phyloP scores from a whole-genome alignment of 1,139 yeast species.

The Candida gigantensis region DNA sequence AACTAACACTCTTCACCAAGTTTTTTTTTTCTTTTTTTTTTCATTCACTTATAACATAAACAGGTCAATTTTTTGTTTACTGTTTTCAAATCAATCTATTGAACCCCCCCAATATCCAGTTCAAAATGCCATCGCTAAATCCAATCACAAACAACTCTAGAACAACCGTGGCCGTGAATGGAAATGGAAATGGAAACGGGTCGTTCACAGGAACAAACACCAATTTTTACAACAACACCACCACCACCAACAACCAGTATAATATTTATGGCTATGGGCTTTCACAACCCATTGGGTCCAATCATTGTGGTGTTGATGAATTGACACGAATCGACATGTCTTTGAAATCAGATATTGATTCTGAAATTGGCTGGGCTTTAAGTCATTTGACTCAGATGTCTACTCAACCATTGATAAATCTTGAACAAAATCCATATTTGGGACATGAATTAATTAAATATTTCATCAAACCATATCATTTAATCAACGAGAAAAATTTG shows the following conservation, averaged over 20 bases:
- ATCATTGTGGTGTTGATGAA: constrained; percentile 57
- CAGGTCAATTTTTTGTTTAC: constrained; percentile 1
- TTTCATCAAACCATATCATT: constrained; percentile 35
- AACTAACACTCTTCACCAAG: too few relatives aligned
- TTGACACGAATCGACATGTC: constrained; percentile 64
- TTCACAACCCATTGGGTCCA: constrained; percentile 39
- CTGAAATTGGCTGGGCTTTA: constrained; percentile 69
- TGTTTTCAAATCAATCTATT: background rate
- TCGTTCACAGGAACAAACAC: background rate
- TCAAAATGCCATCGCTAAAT: constrained; percentile 5
- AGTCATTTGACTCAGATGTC: constrained; percentile 60
- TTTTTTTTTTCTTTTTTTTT: background rate
- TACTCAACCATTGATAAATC: constrained; percentile 48
- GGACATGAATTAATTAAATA: constrained; percentile 52
- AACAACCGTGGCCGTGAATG: constrained; percentile 19
- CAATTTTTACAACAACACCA: too few relatives aligned
- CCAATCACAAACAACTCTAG: constrained; percentile 24
- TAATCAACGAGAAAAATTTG: constrained; percentile 27
- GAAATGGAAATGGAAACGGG: constrained; percentile 19
- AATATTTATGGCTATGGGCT: constrained; percentile 14
- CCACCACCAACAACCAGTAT: constrained; percentile 7
- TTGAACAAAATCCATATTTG: constrained; percentile 51
- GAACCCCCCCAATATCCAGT: constrained; percentile 13
- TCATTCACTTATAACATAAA: constrained; percentile 6
- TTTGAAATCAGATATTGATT: constrained; percentile 55